phyloP scores from a whole-genome alignment of 78 protist genomes.

The Mantamonas sphyraenae region DNA sequence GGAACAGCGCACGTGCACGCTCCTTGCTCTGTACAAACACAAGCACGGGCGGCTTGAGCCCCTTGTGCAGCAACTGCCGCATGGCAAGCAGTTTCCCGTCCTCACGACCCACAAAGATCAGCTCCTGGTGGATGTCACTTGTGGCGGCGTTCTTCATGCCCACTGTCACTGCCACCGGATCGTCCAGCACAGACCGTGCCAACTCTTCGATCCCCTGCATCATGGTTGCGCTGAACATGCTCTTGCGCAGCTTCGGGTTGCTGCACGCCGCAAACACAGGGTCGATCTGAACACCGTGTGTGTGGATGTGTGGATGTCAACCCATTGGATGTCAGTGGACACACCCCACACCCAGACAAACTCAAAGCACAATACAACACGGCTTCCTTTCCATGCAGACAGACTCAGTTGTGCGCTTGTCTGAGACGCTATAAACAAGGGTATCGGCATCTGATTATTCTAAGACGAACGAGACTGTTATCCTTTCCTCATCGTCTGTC shows the following conservation, averaged over 20 bases:
- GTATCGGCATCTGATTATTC: too few relatives aligned
- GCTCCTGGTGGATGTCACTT: constrained; percentile 60
- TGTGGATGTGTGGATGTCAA: too few relatives aligned
- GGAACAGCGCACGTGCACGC: constrained; percentile 74
- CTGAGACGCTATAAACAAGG: too few relatives aligned
- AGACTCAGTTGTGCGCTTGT: too few relatives aligned
- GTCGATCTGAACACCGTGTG: too few relatives aligned
- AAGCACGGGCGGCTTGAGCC: constrained; percentile 85
- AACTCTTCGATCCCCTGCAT: constrained; percentile 55
- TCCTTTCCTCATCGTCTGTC: too few relatives aligned
- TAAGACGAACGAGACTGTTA: too few relatives aligned
- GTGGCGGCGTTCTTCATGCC: constrained; percentile 69
- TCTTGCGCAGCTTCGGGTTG: not conserved
- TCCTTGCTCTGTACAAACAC: constrained; percentile 88
- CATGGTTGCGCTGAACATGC: constrained; percentile 70
- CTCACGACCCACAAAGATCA: constrained; percentile 79
- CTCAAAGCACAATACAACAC: too few relatives aligned
- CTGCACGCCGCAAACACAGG: constrained; percentile 28
- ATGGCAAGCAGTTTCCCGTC: constrained; percentile 85
- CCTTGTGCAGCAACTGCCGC: constrained; percentile 65
- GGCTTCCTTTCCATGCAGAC: too few relatives aligned
- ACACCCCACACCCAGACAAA: too few relatives aligned
- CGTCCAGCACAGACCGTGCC: constrained; percentile 49
- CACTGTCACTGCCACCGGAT: constrained; percentile 57
- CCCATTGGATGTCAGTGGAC: too few relatives aligned